Conservation (phyloP, 208 protist species). For the Crithidia brevicula region DNA sequence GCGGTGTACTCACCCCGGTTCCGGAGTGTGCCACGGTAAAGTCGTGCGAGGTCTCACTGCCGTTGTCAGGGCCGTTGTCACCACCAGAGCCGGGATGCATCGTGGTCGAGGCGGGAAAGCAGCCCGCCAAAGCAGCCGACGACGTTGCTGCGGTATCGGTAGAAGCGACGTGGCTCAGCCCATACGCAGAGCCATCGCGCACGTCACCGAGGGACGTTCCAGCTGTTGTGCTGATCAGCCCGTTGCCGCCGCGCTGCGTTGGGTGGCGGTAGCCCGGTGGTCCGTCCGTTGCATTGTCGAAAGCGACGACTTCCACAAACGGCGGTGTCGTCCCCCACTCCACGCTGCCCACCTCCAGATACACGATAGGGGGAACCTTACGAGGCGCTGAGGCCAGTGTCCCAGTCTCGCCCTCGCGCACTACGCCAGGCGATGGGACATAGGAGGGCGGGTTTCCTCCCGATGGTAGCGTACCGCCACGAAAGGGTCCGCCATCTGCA, state of each 20-base stretch:
- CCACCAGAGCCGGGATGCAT: no score
- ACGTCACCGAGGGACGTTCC: background rate
- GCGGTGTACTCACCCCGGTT: slow-evolving; percentile 11
- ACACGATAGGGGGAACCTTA: slow-evolving; percentile 44
- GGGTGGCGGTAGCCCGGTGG: slow-evolving; percentile 17
- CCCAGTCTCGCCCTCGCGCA: background rate
- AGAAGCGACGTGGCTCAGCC: slow-evolving; percentile 1
- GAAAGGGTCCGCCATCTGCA: background rate
- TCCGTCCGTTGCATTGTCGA: slow-evolving; percentile 58
- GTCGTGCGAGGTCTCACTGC: slow-evolving; percentile 24
- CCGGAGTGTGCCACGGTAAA: slow-evolving; percentile 10
- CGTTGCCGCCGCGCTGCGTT: background rate
- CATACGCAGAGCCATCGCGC: slow-evolving; percentile 3
- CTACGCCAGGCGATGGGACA: no score
- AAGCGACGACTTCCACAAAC: slow-evolving; percentile 68
- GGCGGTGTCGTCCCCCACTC: slow-evolving; percentile 79
- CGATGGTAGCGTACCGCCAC: no score
- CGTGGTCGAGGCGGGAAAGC: no score
- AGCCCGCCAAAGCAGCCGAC: background rate
- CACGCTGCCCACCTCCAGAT: slow-evolving; percentile 52
- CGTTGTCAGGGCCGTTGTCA: no score
- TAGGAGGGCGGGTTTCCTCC: no score
- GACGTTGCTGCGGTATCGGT: slow-evolving; percentile 6
- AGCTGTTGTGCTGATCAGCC: background rate
- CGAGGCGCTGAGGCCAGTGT: background rate